Percentiles rank a stretch among this genome's conserved stretches.
These are phyloP conservation scores for Mortierella sp. DNA, from an alignment of 371 early-diverging fungal species.

Conservation along the genomic window DNA sequence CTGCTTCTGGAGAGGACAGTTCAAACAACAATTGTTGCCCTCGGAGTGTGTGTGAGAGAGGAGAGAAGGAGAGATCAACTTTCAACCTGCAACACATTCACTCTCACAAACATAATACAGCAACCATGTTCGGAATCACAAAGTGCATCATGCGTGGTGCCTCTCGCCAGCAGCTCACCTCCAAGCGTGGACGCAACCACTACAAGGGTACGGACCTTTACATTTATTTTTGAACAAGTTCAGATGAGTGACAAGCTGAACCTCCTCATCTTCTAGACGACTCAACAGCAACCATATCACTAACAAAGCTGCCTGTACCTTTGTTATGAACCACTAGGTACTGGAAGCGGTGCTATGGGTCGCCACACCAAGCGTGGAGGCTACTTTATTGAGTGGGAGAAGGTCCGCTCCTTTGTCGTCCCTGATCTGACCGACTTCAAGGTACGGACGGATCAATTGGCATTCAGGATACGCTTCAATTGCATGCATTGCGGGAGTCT, in stretches of 20 bases:
- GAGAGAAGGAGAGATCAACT: not conserved
- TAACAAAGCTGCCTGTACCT: not conserved
- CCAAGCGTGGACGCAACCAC: constrained; percentile 86
- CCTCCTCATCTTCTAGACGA: not conserved
- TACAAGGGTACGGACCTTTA: constrained; percentile 76
- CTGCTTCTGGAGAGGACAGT: not conserved
- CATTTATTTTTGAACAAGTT: not conserved
- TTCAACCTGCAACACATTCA: not conserved
- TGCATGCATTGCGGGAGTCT: not conserved
- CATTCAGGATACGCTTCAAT: not conserved
- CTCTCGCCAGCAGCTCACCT: constrained; percentile 79
- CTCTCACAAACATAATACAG: not conserved
- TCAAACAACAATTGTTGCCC: constrained; percentile 3
- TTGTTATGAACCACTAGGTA: constrained; percentile 64
- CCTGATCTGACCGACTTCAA: constrained; percentile 81
- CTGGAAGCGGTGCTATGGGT: constrained; percentile 87
- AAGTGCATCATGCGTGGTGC: constrained; percentile 82
- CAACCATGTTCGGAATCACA: constrained; percentile 79
- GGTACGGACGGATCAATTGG: constrained; percentile 55
- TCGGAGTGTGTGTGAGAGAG: constrained; percentile 1
- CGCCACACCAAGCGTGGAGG: constrained; percentile 84
- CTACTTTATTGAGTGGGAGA: constrained; percentile 79
- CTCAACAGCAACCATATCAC: not conserved
- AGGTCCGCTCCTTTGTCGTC: constrained; percentile 85
- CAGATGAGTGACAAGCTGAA: not conserved